Base-by-base conservation (phyloP, 116 monocot genomes). In the Zostera marina region DNA sequence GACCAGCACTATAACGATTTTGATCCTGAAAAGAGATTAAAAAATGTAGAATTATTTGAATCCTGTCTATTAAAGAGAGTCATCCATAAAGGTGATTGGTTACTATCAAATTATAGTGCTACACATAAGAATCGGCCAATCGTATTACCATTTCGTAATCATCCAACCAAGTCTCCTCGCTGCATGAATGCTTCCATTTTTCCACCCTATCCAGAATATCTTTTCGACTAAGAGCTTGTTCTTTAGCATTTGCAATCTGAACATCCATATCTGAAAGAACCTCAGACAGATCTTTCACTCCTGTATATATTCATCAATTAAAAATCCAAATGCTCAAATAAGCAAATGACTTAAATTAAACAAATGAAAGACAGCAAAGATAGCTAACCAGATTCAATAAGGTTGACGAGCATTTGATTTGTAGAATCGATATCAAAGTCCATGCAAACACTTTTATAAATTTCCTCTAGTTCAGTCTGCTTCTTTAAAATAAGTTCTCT, bases 121-220 rank as follows among this genome's bases (percentile, higher is more conserved):
- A n/a, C 13, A 47, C 47, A n/a, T 47, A 3, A 24, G 12, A 25
- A 54, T 13, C 11, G 5, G 38, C n/a, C 9, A 8, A 32, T 11
- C 44, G 17, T 14, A 63, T 65, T 71, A 93, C 94, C 82, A 61
- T 81, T 72, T 94, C 94, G 66, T 88, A 94, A 40, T 94, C 94
- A 56, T 94, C 94, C 54, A 94, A 79, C 88, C 94, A 94, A 25
- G 15, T 76, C 63, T 84, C 94, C 65, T 94, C 94, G 42, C 79
- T 71, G 44, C 54, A 71, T 44, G 82, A 81, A 74, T 71, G 71
- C 62, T 25, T 73, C 94, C 94, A 94, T 70, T 78, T 94, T 42
- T 94, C 88, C 11, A 88, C 75, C 70, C 78, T 94, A 43, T 94
- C 94, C 53, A 94, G 49, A 68, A 94, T 94, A 26, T 94, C 94